These are phyloP conservation scores for Colletotrichum lindemuthianum DNA, from an alignment of 2,329 filamentous ascomycete species.

Conservation along the genomic window DNA sequence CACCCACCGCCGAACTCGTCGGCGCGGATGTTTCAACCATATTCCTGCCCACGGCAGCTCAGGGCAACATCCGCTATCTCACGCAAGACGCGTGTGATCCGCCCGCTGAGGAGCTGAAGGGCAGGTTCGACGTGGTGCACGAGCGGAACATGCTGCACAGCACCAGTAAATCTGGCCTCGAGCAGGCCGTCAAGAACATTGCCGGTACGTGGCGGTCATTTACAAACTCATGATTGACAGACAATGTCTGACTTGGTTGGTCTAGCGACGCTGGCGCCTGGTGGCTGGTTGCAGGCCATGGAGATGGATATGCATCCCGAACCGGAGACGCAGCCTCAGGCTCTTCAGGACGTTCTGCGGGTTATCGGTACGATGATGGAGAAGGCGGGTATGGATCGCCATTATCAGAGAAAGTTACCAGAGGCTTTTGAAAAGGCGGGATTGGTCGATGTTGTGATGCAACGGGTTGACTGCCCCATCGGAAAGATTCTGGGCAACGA, in stretches of 20 bases:
- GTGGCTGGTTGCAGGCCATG: slow-evolving; percentile 34
- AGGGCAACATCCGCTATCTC: slow-evolving; percentile 33
- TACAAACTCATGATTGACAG: background rate
- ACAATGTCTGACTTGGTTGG: no score
- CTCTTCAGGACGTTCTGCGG: slow-evolving; percentile 14
- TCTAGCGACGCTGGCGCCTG: slow-evolving; percentile 28
- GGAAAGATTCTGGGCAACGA: slow-evolving; percentile 13
- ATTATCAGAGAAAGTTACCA: slow-evolving; percentile 7
- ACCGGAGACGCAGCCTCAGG: background rate
- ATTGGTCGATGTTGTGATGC: slow-evolving; percentile 14
- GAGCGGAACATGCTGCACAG: slow-evolving; percentile 30
- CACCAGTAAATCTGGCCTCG: slow-evolving; percentile 10
- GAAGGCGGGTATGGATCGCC: slow-evolving; percentile 15
- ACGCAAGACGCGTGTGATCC: slow-evolving; percentile 29
- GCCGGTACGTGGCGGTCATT: background rate
- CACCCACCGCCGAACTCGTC: slow-evolving; percentile 32
- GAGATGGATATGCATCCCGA: slow-evolving; percentile 4
- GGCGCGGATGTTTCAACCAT: slow-evolving; percentile 31
- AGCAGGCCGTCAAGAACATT: slow-evolving; percentile 22
- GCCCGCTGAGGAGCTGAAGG: slow-evolving; percentile 6
- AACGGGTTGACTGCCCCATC: slow-evolving; percentile 13
- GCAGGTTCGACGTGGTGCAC: slow-evolving; percentile 26
- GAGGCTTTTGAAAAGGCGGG: slow-evolving; percentile 20
- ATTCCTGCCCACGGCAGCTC: slow-evolving; percentile 24
- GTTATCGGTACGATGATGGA: slow-evolving; percentile 21